phyloP scores from a whole-genome alignment of 306 rosid species.

The Lathyrus tuberosus region DNA sequence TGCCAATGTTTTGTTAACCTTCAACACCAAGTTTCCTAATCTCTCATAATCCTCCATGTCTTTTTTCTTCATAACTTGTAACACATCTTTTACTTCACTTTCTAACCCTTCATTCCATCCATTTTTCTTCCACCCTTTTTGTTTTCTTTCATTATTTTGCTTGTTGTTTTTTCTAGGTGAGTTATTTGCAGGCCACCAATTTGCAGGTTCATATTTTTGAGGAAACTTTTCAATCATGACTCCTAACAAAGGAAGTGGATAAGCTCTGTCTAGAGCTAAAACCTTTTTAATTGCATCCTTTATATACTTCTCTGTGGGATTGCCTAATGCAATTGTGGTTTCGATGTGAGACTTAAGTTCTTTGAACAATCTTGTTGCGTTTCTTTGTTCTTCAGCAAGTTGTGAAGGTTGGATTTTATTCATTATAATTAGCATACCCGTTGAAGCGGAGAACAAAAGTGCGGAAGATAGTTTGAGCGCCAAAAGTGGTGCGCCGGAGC shows the following conservation, averaged over 20 bases:
- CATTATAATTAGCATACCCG: constrained; percentile 62
- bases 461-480: constrained; percentile 62
- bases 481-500: constrained; percentile 41
- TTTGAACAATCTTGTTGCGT: constrained; percentile 68
- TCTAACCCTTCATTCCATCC: constrained; percentile 76
- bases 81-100: constrained; percentile 54
- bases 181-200: constrained; percentile 72
- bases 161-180: not conserved
- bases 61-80: constrained; percentile 61
- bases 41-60: constrained; percentile 77
- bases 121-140: constrained; percentile 39
- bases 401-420: constrained; percentile 92
- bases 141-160: not conserved
- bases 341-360: constrained; percentile 58
- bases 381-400: constrained; percentile 87
- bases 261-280: constrained; percentile 73
- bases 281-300: constrained; percentile 54
- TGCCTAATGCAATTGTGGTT: constrained; percentile 46
- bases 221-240: constrained; percentile 88
- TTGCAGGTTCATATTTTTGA: constrained; percentile 56
- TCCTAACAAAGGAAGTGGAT: constrained; percentile 84
- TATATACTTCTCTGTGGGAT: constrained; percentile 47
- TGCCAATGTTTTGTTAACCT: constrained; percentile 62
- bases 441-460: constrained; percentile 71
- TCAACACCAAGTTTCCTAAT: constrained; percentile 67